Base-by-base conservation (phyloP, 1,139 yeast genomes). In the Casaregolazyma suthepensis region DNA sequence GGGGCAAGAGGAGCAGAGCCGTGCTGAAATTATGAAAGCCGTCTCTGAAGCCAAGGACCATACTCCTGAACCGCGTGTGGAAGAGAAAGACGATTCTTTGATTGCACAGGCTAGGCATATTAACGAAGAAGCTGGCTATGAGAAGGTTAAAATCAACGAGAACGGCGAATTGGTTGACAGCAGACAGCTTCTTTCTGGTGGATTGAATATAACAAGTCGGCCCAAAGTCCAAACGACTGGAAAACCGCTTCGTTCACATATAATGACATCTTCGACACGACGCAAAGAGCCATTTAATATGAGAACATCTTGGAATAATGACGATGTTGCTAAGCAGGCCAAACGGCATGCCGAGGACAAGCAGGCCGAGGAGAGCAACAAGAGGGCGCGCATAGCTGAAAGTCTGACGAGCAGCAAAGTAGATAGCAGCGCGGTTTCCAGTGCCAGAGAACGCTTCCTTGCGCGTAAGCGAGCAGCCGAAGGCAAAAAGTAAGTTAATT, bases 361-460 rank as follows among this genome's bases (percentile, higher is more conserved):
- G 15, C 43, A 19, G n/a, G 35, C 12, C 5, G 56, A 58, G 42
- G 55, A 48, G 23, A 54, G 45, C 38, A 46, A 45, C 12, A 53
- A 46, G 37, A 26, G 43, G 37, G 40, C 49, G 5, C 40, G 40
- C 7, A 35, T 13, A 18, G 2, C 9, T 54, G 19, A 43, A 46
- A 13, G 45, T 50, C 57, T 58, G 15, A 61, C 59, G 49, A 35
- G 57, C 10, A 55, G 56, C 20, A 62, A 58, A 42, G 56, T 62
- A 3, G 56, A 59, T 7, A 56, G 55, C 10, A n/a, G 31, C 9
- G 58, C 63, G 2, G 51, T 63, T n/a, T 54, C 61, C 1, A 57
- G 59, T n/a, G 70, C 70, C 9, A 56, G 65, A 7, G 67, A 63
- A 45, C 54, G 70, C n/a, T 66, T 63, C 49, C 56, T 66, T 13